Evolutionary conservation across 257 asterid genomes (phyloP).

Genomic region (Ehretia macrophylla): DNA sequence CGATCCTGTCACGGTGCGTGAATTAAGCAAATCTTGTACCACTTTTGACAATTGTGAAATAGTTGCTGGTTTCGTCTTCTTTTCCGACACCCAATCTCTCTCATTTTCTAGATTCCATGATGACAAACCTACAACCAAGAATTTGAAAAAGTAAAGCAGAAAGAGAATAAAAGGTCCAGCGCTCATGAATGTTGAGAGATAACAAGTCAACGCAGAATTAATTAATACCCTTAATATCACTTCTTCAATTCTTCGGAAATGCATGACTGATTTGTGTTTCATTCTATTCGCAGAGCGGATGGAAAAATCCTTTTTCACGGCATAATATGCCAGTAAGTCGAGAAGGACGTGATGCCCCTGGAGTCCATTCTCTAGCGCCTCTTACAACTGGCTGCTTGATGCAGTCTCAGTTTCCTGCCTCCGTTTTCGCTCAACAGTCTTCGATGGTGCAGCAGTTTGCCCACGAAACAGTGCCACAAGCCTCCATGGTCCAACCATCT

Average conservation of each 20-base stretch:
- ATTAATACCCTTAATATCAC: too few species aligned
- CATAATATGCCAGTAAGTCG: slow-evolving; percentile 36
- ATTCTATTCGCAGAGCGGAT: slow-evolving; percentile 62
- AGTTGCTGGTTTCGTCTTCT: slow-evolving; percentile 5
- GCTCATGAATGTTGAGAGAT: too few species aligned
- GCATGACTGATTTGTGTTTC: slow-evolving; percentile 3
- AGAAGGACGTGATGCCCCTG: slow-evolving; percentile 20
- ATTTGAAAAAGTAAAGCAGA: neutral
- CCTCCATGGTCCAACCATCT: slow-evolving; percentile 22
- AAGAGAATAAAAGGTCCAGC: too few species aligned
- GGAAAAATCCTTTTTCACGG: slow-evolving; percentile 75
- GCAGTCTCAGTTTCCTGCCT: slow-evolving; percentile 28
- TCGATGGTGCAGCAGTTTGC: slow-evolving; percentile 31
- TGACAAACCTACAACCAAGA: too few species aligned
- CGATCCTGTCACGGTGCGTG: slow-evolving; percentile 96
- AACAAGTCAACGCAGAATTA: too few species aligned
- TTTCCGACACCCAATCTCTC: slow-evolving; percentile 8
- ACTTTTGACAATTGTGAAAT: slow-evolving; percentile 19
- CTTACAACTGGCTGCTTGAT: slow-evolving; percentile 12
- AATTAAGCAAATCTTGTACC: slow-evolving; percentile 57
- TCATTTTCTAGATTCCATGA: neutral
- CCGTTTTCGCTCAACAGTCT: slow-evolving; percentile 1
- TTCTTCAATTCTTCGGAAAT: too few species aligned
- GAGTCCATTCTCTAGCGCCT: slow-evolving; percentile 20
- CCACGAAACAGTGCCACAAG: slow-evolving; percentile 31